Evolutionary conservation across 2,329 filamentous ascomycete genomes (phyloP), one percentile per base, ranked within the genome.

Genomic region (Sarocladiaceae sp.): DNA sequence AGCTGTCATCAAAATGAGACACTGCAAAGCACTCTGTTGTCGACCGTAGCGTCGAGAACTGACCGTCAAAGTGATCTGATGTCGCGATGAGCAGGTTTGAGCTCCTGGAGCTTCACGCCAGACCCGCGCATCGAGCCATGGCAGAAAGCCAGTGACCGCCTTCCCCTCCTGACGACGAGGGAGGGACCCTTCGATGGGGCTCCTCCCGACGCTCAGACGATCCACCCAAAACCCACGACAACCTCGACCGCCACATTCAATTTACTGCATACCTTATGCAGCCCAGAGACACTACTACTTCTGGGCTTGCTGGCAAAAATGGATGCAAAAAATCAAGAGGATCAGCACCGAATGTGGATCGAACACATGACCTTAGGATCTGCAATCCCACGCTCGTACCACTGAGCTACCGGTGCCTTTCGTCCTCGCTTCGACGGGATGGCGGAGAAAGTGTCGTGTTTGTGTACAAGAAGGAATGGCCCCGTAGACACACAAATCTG

Each of bases 1-100:
- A 19, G 3, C n/a, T n/a, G 9, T 41, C 23, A 24, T 29, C 10
- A 10, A 18, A 2, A 55, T 56, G 10, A 53, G 50, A n/a, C 46
- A 51, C 40, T 53, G 46, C 19, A 57, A 41, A 24, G 3, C 19
- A 15, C 11, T 6, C n/a, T 5, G 4, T n/a, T 24, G 5, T 12
- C 12, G 26, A n/a, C 34, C 19, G 18, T 16, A 24, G 15, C 11
- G 6, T 6, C 19, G 19, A 4, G 20, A 10, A 24, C 11, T 4
- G 29, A 10, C 21, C 23, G 27, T 43, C 11, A 12, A 3, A 27
- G n/a, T n/a, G 39, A 43, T 10, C 40, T 43, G 27, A 20, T 20
- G 18, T 13, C 4, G n/a, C 5, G 40, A 18, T 23, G 40, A 33
- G 26, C 27, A 43, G 19, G 40, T 7, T 43, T 32, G 18, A 43